Evolutionary conservation across 352 stramenopile genomes (phyloP), one percentile per base, ranked within the genome.

Genomic region (Globisporangium cederbergense): DNA sequence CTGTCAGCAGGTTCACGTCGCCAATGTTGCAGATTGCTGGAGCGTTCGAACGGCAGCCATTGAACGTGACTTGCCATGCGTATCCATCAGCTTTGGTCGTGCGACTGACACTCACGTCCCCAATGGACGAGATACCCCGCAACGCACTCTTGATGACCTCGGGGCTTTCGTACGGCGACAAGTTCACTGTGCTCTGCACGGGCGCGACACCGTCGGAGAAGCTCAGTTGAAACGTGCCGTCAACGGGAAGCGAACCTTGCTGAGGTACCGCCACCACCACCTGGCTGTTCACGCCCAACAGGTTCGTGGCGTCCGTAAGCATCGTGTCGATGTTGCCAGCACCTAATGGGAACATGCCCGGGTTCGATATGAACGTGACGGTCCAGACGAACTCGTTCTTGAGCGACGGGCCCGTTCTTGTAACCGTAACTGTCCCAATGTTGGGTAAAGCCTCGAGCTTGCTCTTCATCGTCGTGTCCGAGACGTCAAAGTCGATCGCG

Each of bases 281-380:
- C 47, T 73, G 43, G 55, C 73, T 89, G 32, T 68, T 79, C 5
- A 68, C 76, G 11, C 86, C 86, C 14, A 72, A 60, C 16, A 95
- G 60, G 10, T 16, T 68, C 2, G 77, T 82, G 3, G 54, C 62
- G 45, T 92, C 82, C 4, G 71, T 54, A 2, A 69, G 56, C n/a
- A 90, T 51, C 2, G 67, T 57, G 25, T 83, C 75, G 25, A 95
- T 74, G 54, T 92, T 77, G 1, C 84, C 86, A 3, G 84, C 69
- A 10, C 86, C 86, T 36, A 91, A 73, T 6, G 96, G 96, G 70
- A 98, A 98, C 49, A 88, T 93, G 16, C 95, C 95, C 18, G 95
- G 95, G 62, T 98, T 98, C 1, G 90, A 81, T 1, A 81, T 66
- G 71, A 99, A 99, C 7, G 93, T 98, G 54, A 99, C 79, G 16